phyloP scores from a whole-genome alignment of 768 basidiomycete species.

The button mushroom (Agaricus bisporus) region DNA sequence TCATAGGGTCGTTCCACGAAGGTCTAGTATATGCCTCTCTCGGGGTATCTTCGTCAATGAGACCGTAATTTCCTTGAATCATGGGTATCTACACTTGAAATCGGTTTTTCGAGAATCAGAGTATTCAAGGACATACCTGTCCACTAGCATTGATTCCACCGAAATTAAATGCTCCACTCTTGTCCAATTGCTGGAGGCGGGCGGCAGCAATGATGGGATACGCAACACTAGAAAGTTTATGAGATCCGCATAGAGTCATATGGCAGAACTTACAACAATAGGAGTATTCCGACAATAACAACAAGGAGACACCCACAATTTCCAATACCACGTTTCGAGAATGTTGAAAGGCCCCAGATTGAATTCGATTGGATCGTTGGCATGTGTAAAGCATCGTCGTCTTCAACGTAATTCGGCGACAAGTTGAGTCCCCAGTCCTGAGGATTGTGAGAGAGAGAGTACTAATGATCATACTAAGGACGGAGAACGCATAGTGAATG shows the following conservation, averaged over 20 bases:
- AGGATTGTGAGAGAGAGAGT: conserved; percentile 48
- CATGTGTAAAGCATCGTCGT: conserved; percentile 31
- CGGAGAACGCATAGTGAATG: neutral
- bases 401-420: conserved; percentile 35
- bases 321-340: conserved; percentile 57
- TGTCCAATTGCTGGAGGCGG: conserved; percentile 16
- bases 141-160: conserved; percentile 60
- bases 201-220: conserved; percentile 31
- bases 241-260: neutral
- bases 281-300: conserved; percentile 35
- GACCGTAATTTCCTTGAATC: conserved; percentile 45
- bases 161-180: conserved; percentile 29
- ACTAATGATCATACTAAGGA: conserved; percentile 23
- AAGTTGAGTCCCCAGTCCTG: conserved; percentile 50
- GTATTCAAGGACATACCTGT: conserved; percentile 31
- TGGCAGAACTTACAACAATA: conserved; percentile 52
- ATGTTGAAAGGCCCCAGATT: conserved; percentile 41
- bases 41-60: conserved; percentile 56
- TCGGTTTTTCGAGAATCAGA: conserved; percentile 1
- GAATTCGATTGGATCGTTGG: conserved; percentile 15
- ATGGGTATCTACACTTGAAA: conserved; percentile 45
- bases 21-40: conserved; percentile 43
- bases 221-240: conserved; percentile 21
- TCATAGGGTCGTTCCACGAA: conserved; percentile 52
- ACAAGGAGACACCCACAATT: conserved; percentile 55